Conservation (phyloP, 1,139 yeast species). For the Debaryomyces fabryi region DNA sequence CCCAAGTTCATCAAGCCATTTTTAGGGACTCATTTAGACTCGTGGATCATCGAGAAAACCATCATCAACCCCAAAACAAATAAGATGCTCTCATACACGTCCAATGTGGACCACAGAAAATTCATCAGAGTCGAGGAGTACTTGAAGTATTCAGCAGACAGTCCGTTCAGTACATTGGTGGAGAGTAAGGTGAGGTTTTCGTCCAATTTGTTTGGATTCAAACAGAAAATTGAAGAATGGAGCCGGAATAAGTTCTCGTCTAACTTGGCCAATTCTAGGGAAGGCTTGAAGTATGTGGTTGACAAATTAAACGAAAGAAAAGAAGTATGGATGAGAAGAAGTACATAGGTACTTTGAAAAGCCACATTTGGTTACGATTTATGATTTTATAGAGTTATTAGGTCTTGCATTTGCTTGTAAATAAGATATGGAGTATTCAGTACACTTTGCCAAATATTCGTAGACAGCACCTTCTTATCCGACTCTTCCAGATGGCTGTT, state of each 20-base stretch:
- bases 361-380: not conserved
- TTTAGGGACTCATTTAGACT: slow-evolving; percentile 68
- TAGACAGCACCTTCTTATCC: not conserved
- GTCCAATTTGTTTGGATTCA: slow-evolving; percentile 71
- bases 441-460: not conserved
- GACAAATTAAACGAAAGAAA: slow-evolving; percentile 38
- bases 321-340: slow-evolving; percentile 4
- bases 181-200: slow-evolving; percentile 66
- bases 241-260: slow-evolving; percentile 69
- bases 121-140: slow-evolving; percentile 81
- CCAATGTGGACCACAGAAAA: slow-evolving; percentile 84
- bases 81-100: slow-evolving; percentile 69
- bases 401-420: not conserved
- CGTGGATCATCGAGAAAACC: slow-evolving; percentile 85
- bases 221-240: slow-evolving; percentile 81
- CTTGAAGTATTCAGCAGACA: slow-evolving; percentile 44
- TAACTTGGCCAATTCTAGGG: slow-evolving; percentile 65
- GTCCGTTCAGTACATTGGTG: slow-evolving; percentile 39
- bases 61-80: slow-evolving; percentile 65
- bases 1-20: slow-evolving; percentile 83
- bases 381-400: slow-evolving; percentile 3
- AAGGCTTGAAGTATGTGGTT: slow-evolving; percentile 82
- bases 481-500: not conserved
- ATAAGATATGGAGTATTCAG: not conserved
- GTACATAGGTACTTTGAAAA: not conserved